Evolutionary conservation across 768 basidiomycete genomes (phyloP).

Genomic region (Daedaleopsis nitida): DNA sequence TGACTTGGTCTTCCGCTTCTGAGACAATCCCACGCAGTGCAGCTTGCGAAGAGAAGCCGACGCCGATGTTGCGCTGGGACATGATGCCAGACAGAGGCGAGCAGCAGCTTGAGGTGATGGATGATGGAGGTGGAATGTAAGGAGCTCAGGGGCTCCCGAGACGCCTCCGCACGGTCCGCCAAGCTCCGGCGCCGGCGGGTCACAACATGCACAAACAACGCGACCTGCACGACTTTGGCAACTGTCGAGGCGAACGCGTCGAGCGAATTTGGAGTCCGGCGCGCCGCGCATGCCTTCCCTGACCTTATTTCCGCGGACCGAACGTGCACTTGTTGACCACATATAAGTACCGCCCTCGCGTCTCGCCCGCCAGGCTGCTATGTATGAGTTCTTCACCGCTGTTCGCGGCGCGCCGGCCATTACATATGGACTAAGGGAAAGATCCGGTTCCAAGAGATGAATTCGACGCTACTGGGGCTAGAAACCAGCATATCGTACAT

Average conservation of each 20-base stretch:
- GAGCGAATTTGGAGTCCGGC: not conserved
- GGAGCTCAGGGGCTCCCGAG: too few species aligned
- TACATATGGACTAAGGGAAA: constrained; percentile 16
- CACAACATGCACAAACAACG: constrained; percentile 20
- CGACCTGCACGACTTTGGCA: constrained; percentile 6
- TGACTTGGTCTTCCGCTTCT: constrained; percentile 59
- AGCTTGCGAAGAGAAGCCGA: constrained; percentile 77
- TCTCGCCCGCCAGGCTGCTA: not conserved
- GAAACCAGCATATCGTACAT: constrained; percentile 15
- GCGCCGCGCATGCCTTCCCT: not conserved
- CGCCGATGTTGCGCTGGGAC: constrained; percentile 52
- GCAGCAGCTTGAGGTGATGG: not conserved
- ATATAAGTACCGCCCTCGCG: too few species aligned
- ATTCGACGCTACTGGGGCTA: too few species aligned
- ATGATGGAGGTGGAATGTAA: not conserved
- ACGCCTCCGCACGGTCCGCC: too few species aligned
- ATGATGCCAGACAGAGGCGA: not conserved
- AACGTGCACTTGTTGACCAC: not conserved
- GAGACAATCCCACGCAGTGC: constrained; percentile 69
- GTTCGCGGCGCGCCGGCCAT: not conserved
- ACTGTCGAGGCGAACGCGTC: not conserved
- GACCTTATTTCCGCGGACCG: not conserved
- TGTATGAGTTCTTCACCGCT: not conserved
- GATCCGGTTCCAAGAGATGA: constrained; percentile 9
- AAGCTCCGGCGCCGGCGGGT: not conserved